phyloP scores from a whole-genome alignment of 257 asterid species.

The Nicotiana noctiflora region DNA sequence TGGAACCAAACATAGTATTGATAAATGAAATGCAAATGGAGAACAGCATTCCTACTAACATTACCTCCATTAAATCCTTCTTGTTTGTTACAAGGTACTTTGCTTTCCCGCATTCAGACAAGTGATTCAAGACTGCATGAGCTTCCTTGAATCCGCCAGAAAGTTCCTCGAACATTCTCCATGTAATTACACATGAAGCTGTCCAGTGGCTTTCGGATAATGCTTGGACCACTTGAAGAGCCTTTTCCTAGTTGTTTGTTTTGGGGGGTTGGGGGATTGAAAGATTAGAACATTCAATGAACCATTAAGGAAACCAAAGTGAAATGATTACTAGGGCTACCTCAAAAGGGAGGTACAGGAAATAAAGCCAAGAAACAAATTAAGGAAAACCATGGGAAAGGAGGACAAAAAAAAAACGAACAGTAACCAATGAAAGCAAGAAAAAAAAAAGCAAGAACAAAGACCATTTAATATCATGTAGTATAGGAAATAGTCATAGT shows the following conservation, averaged over 20 bases:
- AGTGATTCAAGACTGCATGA: too few relatives aligned
- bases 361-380: background rate
- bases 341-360: background rate
- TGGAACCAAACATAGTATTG: background rate
- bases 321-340: background rate
- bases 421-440: background rate
- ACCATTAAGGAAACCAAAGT: background rate
- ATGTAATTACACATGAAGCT: too few relatives aligned
- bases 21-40: background rate
- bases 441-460: slow-evolving; percentile 1
- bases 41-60: background rate
- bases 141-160: too few relatives aligned
- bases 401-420: background rate
- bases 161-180: too few relatives aligned
- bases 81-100: slow-evolving; percentile 32
- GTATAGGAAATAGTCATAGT: background rate
- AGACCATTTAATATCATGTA: background rate
- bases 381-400: background rate
- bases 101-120: slow-evolving; percentile 50
- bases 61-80: slow-evolving; percentile 52
- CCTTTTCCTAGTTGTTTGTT: too few relatives aligned
- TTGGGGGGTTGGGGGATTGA: too few relatives aligned
- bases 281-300: background rate
- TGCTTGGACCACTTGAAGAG: too few relatives aligned
- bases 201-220: too few relatives aligned